Conservation (phyloP, 2,329 filamentous ascomycete species). For the Shiraia bambusicola region DNA sequence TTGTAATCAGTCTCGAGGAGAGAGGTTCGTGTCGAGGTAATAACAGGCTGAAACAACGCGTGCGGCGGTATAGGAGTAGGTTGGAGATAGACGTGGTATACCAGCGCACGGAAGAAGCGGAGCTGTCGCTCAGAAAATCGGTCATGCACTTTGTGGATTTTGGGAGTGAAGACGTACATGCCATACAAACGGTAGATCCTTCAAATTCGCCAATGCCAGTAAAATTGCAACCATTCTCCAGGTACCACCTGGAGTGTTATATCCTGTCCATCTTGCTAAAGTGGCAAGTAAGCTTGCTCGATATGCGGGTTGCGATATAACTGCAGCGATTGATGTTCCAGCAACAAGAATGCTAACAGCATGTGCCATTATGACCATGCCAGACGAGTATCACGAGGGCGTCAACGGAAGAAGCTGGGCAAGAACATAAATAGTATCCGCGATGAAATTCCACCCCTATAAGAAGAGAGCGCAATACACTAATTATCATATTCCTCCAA, state of each 20-base stretch:
- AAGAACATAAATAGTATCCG: background rate
- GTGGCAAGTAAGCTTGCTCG: slow-evolving; percentile 17
- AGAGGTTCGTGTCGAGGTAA: slow-evolving; percentile 66
- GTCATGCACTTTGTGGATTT: background rate
- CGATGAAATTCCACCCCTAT: background rate
- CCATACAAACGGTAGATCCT: slow-evolving; percentile 74
- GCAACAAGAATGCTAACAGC: slow-evolving; percentile 20
- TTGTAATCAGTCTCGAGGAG: slow-evolving; percentile 37
- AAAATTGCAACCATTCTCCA: slow-evolving; percentile 41
- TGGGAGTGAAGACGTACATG: slow-evolving; percentile 57
- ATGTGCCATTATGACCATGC: slow-evolving; percentile 23
- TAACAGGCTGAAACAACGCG: slow-evolving; percentile 71
- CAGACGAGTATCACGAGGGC: slow-evolving; percentile 22
- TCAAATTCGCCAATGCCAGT: slow-evolving; percentile 60
- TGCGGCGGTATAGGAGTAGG: slow-evolving; percentile 52
- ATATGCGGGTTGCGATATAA: slow-evolving; percentile 24
- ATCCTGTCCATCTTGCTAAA: slow-evolving; percentile 28
- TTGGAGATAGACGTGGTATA: slow-evolving; percentile 52
- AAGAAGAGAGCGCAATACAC: background rate
- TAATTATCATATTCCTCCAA: background rate
- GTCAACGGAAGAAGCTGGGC: background rate
- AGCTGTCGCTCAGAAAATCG: slow-evolving; percentile 33
- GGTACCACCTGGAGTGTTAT: slow-evolving; percentile 33
- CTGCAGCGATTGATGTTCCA: slow-evolving; percentile 24
- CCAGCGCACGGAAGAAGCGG: slow-evolving; percentile 49